A percentile compares a stretch with the other conserved stretches of the same genome.
These are phyloP conservation scores for Hypoxylon sp. DNA, from an alignment of 2,329 filamentous ascomycete species.

Conservation along the genomic window DNA sequence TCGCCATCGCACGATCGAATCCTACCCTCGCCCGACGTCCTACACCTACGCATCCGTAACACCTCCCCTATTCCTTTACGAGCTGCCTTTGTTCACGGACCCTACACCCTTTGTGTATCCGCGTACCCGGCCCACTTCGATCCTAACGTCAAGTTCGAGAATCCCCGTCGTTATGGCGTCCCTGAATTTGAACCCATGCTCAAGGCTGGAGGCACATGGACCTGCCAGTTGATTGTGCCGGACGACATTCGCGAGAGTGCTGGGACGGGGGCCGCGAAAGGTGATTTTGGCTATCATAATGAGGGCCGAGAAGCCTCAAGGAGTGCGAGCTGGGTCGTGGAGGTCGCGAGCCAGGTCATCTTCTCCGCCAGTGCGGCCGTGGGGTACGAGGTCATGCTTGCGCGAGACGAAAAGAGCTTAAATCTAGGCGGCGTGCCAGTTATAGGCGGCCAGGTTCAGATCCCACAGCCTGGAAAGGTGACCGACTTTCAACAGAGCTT, in stretches of 20 bases:
- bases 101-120: conserved; percentile 89
- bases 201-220: conserved; percentile 92
- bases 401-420: conserved; percentile 86
- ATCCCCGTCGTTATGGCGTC: conserved; percentile 77
- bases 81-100: conserved; percentile 95
- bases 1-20: conserved; percentile 90
- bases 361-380: conserved; percentile 92
- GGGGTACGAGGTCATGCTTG: conserved; percentile 87
- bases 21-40: conserved; percentile 82
- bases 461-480: conserved; percentile 76
- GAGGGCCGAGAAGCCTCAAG: conserved; percentile 70
- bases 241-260: conserved; percentile 79
- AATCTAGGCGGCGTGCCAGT: conserved; percentile 69
- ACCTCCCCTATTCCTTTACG: conserved; percentile 90
- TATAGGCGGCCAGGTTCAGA: conserved; percentile 61
- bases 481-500: conserved; percentile 79
- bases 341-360: conserved; percentile 91
- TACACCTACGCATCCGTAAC: conserved; percentile 92
- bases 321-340: conserved; percentile 80
- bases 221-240: conserved; percentile 82
- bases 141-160: conserved; percentile 81
- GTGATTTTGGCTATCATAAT: conserved; percentile 62
- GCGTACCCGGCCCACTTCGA: conserved; percentile 88
- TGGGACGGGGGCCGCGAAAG: conserved; percentile 59
- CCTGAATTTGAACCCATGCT: conserved; percentile 97